A percentile compares a stretch with the other conserved stretches of the same genome.
These are phyloP conservation scores for Teunomyces panamensis DNA, from an alignment of 805 yeast genomes.

Conservation along the genomic window DNA sequence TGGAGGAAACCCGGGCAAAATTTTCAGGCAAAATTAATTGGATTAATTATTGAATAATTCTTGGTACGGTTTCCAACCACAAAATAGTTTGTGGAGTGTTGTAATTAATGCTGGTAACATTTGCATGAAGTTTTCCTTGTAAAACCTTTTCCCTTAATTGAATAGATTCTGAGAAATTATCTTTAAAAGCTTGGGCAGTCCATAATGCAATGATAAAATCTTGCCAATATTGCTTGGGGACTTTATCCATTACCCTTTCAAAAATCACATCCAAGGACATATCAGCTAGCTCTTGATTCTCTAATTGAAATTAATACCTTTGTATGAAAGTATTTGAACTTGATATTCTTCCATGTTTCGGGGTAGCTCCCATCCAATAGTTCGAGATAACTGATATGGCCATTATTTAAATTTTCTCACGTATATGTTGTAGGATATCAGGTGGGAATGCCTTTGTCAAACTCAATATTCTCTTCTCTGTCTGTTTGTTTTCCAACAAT, in stretches of 20 bases:
- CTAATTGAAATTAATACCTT: neutral
- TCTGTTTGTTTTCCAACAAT: neutral
- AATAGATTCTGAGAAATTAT: neutral
- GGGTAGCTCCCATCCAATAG: no score
- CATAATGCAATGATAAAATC: neutral
- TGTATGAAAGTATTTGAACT: neutral
- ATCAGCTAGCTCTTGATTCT: neutral
- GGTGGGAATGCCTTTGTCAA: neutral
- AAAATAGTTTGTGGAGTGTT: neutral
- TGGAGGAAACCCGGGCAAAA: neutral
- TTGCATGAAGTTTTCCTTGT: neutral
- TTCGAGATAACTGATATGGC: no score
- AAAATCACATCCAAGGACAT: neutral
- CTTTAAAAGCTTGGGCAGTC: neutral
- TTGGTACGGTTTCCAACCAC: neutral
- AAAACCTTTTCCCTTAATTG: neutral
- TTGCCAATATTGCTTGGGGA: neutral
- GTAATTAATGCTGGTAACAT: neutral
- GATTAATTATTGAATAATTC: neutral
- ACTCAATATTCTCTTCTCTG: neutral
- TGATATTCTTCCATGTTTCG: neutral
- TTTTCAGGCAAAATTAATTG: neutral
- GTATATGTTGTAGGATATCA: no score
- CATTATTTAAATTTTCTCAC: no score
- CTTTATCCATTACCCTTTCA: neutral